Base-by-base conservation (phyloP, 768 basidiomycete genomes). In the Holtermanniella nyarrowii region DNA sequence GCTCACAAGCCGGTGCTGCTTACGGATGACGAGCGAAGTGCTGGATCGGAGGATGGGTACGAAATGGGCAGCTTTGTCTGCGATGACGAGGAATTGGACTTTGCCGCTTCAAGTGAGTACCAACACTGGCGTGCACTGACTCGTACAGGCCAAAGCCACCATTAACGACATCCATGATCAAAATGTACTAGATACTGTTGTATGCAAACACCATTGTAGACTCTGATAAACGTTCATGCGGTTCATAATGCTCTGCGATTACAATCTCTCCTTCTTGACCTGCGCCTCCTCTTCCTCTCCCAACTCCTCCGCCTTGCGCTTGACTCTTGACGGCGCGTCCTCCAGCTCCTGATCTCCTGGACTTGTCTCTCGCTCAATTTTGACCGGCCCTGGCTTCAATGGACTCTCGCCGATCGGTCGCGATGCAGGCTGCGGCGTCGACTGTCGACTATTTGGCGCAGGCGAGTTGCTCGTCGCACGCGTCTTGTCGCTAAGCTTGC, bases 21-120 rank as follows among this genome's bases (percentile, higher is more conserved):
- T 18, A 65, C 61, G 22, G 59, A 66, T 40, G 60, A 62, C 26
- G 67, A 69, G 49, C 49, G 45, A 42, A 43, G 42, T 40, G 58
- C 48, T 31, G 46, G 42, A 18, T 61, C 59, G 46, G 67, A 69
- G 53, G 60, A 65, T 58, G 65, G 63, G 43, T 64, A 66, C 53
- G 57, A 62, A 48, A 26, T 65, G 27, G 66, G 64, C 10, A 66
- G 66, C 42, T 65, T 65, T 54, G 64, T 63, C 4, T 54, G 56
- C 26, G 61, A 65, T 50, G 60, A 63, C 37, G 68, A 65, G 22
- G 61, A 66, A 27, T 54, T 64, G 42, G 46, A 48, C 31, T 59
- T 55, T 60, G 59, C 46, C 18, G 45, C 56, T 60, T 25, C 24
- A 27, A 18, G 46, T 24, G 4, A 24, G 26, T 18, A n/a, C n/a